Conservation (phyloP, 345 rosid genomes). For the Lumnitzera littorea region DNA sequence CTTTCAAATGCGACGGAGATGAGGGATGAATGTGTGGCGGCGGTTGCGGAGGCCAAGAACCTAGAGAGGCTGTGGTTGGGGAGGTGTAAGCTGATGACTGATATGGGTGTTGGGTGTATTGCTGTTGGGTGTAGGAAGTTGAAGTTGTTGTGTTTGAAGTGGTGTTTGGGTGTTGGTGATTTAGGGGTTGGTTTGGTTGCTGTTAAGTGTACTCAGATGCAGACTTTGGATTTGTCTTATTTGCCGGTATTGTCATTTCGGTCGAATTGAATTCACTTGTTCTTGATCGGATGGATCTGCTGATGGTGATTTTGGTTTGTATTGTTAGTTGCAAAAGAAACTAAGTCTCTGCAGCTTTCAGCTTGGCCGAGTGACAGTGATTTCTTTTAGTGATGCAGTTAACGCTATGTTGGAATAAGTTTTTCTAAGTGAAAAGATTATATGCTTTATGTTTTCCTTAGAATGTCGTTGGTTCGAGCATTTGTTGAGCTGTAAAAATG, state of each 20-base stretch:
- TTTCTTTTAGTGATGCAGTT: too few species aligned
- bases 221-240: slow-evolving; percentile 59
- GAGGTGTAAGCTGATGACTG: slow-evolving; percentile 61
- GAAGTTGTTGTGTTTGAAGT: slow-evolving; percentile 50
- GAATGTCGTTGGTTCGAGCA: too few species aligned
- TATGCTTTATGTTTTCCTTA: too few species aligned
- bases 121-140: slow-evolving; percentile 61
- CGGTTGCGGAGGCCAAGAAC: slow-evolving; percentile 47
- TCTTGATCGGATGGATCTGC: background rate
- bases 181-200: slow-evolving; percentile 57
- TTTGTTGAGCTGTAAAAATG: too few species aligned
- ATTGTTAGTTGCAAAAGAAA: too few species aligned
- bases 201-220: slow-evolving; percentile 55
- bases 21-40: slow-evolving; percentile 41
- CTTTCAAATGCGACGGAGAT: slow-evolving; percentile 44
- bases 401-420: too few species aligned
- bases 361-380: too few species aligned
- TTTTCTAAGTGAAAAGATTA: too few species aligned
- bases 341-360: too few species aligned
- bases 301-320: too few species aligned
- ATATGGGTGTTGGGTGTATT: slow-evolving; percentile 62
- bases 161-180: slow-evolving; percentile 67
- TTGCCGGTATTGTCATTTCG: slow-evolving; percentile 36
- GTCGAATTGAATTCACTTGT: background rate
- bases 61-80: slow-evolving; percentile 53